A percentile compares a stretch with the other conserved stretches of the same genome.
These are phyloP conservation scores for Pyrus communis DNA, from an alignment of 306 rosid genomes.

Conservation along the genomic window DNA sequence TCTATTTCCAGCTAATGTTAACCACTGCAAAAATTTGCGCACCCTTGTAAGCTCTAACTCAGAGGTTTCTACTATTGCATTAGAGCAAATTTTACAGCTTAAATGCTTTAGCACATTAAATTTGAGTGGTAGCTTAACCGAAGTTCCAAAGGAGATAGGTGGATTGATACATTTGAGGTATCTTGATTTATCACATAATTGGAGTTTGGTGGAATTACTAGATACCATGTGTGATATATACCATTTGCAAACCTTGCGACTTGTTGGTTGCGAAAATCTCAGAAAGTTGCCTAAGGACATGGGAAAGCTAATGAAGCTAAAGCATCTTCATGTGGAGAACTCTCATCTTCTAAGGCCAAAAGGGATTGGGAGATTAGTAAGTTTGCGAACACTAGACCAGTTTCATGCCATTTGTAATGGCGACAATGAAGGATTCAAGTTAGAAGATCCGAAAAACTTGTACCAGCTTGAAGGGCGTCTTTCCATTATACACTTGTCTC, in stretches of 20 bases:
- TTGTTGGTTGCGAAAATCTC: fast-evolving
- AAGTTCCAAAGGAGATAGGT: background rate
- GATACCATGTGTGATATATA: background rate
- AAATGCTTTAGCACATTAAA: background rate
- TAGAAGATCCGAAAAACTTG: background rate
- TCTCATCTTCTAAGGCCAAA: fast-evolving
- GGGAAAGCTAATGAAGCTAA: background rate
- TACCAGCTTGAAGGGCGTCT: background rate
- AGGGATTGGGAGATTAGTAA: background rate
- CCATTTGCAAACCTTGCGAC: background rate
- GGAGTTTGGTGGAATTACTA: fast-evolving
- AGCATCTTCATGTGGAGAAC: background rate
- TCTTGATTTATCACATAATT: background rate
- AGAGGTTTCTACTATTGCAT: fast-evolving
- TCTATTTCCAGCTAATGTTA: fast-evolving
- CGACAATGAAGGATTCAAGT: no score
- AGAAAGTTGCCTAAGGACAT: background rate
- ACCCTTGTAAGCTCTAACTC: background rate
- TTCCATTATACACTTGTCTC: no score
- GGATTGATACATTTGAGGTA: background rate
- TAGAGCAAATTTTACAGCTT: background rate
- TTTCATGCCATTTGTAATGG: background rate
- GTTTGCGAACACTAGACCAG: background rate
- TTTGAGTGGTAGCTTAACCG: fast-evolving
- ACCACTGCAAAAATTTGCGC: background rate